These are phyloP conservation scores for Sphagnum fallax DNA, from an alignment of 228 moss, liverwort and hornwort genomes.

Conservation along the genomic window DNA sequence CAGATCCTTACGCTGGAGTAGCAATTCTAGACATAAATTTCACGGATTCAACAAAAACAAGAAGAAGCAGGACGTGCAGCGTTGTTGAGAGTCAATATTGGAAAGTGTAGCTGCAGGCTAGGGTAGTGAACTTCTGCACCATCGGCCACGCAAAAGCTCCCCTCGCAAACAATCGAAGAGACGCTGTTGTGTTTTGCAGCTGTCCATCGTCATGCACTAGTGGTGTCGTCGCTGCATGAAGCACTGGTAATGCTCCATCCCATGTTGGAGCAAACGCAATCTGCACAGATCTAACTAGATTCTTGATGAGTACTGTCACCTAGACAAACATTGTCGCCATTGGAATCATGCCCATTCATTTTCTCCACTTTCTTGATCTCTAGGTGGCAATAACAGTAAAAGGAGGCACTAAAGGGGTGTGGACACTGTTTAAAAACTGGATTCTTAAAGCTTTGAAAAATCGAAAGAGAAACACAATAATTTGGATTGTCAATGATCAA, in stretches of 20 bases:
- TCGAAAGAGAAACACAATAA: too few species aligned
- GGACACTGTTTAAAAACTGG: too few species aligned
- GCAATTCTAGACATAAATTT: too few species aligned
- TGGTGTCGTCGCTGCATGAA: conserved; percentile 57
- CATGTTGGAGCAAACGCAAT: conserved; percentile 68
- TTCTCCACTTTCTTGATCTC: too few species aligned
- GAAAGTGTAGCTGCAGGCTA: neutral
- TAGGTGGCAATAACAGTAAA: too few species aligned
- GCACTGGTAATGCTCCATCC: conserved; percentile 73
- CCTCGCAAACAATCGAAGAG: conserved; percentile 59
- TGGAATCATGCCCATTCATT: too few species aligned
- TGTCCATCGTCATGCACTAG: conserved; percentile 23
- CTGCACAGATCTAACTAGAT: conserved; percentile 12
- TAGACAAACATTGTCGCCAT: too few species aligned
- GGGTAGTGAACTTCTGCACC: conserved; percentile 10
- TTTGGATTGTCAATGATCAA: too few species aligned
- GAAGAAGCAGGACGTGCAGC: neutral
- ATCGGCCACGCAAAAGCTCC: conserved; percentile 75
- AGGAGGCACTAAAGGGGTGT: too few species aligned
- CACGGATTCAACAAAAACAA: neutral
- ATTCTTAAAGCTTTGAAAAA: too few species aligned
- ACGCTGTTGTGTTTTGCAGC: conserved; percentile 4
- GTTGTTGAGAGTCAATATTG: neutral
- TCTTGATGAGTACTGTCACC: too few species aligned
- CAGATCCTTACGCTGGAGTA: neutral